Conservation (phyloP, 1,284 basidiomycete species). For the Porodaedalea pini region DNA sequence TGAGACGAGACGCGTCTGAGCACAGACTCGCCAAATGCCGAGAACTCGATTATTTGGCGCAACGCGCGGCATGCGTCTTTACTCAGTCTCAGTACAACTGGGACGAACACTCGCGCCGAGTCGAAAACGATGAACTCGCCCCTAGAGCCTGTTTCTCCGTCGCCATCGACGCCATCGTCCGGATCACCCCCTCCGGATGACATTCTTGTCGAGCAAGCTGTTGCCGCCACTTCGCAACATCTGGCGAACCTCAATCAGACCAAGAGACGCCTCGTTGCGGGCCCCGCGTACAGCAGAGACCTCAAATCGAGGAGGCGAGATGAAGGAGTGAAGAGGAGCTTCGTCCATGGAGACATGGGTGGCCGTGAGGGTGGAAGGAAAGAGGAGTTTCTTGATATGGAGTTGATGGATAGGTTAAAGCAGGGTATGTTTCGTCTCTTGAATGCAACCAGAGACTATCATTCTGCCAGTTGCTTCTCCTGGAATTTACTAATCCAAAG, state of each 20-base stretch:
- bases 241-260: constrained; percentile 14
- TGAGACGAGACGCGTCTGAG: constrained; percentile 5
- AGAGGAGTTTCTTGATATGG: constrained; percentile 19
- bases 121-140: constrained; percentile 23
- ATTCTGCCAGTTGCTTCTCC: too few species aligned
- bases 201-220: background rate
- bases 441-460: too few species aligned
- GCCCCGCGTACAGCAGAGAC: constrained; percentile 17
- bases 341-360: background rate
- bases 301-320: constrained; percentile 22
- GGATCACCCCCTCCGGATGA: constrained; percentile 24
- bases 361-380: constrained; percentile 9
- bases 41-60: background rate
- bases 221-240: background rate
- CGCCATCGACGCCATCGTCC: constrained; percentile 23
- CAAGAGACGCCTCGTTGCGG: constrained; percentile 21
- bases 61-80: background rate
- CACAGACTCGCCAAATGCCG: background rate
- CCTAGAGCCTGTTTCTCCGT: constrained; percentile 23
- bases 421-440: constrained; percentile 9
- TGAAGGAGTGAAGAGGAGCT: constrained; percentile 11
- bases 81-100: background rate
- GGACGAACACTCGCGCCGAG: background rate
- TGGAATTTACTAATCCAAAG: background rate
- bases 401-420: constrained; percentile 20